Base-by-base conservation (phyloP, 2,329 filamentous ascomycete genomes). In the Pezicula radicicola region DNA sequence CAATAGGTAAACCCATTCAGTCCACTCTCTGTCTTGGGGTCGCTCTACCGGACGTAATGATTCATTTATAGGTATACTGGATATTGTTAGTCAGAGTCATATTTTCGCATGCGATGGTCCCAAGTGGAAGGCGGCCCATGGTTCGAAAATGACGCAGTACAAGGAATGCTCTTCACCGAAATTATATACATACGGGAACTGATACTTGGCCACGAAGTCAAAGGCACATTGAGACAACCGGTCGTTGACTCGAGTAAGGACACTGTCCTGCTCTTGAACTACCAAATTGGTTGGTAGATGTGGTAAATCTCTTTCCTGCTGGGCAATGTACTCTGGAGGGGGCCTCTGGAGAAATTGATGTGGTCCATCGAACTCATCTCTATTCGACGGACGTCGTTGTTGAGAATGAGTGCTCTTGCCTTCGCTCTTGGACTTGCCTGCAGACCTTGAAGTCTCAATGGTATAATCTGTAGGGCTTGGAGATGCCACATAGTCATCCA, bases 191-290 rank as follows among this genome's bases (percentile, higher is more conserved):
- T 45, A 45, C 42, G 90, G 90, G 67, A 95, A 95, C 70, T 93
- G 89, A 68, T 94, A 94, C 71, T 91, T 91, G 62, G 90, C 90
- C 63, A 95, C 86, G 70, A 95, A 95, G 72, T 95, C 89, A 76
- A 88, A 95, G 30, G 89, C 90, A 68, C 89, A 94, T 69, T 88
- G 87, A 21, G 89, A 91, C 43, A 95, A 77, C 55, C 89, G 82
- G 71, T 93, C 89, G 73, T 94, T 94, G 70, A 94, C 89, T 69
- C 87, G 82, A 51, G 81, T 83, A 52, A 94, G 76, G 61, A 95
- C 88, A 65, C 80, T 82, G 72, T 94, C 89, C 75, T 95, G 90
- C 71, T 95, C 90, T 70, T 91, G 85, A 49, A 90, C 85, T 63
- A 89, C 81, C 46, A 95, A 80, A 68, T 91, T 90, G 63, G 89